Base-by-base conservation (phyloP, 1,284 basidiomycete species). In the Rhodotorula sp. region DNA sequence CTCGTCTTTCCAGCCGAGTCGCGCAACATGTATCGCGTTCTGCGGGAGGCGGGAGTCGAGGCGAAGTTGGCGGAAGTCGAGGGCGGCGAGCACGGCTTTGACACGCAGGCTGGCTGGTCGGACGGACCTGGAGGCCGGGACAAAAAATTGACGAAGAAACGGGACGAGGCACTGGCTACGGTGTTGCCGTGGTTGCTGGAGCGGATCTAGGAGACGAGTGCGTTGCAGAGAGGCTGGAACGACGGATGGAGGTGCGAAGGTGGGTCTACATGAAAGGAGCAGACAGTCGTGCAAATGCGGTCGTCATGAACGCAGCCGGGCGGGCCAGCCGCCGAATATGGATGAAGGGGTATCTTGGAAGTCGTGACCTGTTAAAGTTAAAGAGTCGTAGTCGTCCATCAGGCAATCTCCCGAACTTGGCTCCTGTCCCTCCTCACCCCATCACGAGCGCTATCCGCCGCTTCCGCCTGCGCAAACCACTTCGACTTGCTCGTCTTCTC, bases 81-180 rank as follows among this genome's bases (percentile, higher is more conserved):
- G 34, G 64, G 64, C 7, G 64, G 58, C 5, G 64, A 36, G 5
- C 64, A 66, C 20, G 64, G 64, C 19, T 66, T 60, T 32, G 64
- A 66, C 24, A 48, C 54, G 20, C 52, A 48, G 2, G 47, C 9
- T 2, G 51, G 44, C 13, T 65, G 64, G 64, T 19, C 8, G 8
- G 7, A 13, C 4, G 13, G 34, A 1, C 64, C 64, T 1, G 64
- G 58, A 0, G 59, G 53, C 0, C 24, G 20, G 6, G 64, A 66
- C 52, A 13, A 13, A 10, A 59, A 55, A 34, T 24, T 66, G 19
- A 60, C 64, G 30, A 47, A 44, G 34, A 27, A n/a, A n/a, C 51
- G 46, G 57, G n/a, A 66, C 27, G 59, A 60, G 9, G 44, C n/a
- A 27, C 53, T 66, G 5, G 17, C 4, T 19, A 34, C 15, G 27